A percentile compares a stretch with the other conserved stretches of the same genome.
Conservation (phyloP, 2,329 filamentous ascomycete species). For the Pyrenochaeta sp. region DNA sequence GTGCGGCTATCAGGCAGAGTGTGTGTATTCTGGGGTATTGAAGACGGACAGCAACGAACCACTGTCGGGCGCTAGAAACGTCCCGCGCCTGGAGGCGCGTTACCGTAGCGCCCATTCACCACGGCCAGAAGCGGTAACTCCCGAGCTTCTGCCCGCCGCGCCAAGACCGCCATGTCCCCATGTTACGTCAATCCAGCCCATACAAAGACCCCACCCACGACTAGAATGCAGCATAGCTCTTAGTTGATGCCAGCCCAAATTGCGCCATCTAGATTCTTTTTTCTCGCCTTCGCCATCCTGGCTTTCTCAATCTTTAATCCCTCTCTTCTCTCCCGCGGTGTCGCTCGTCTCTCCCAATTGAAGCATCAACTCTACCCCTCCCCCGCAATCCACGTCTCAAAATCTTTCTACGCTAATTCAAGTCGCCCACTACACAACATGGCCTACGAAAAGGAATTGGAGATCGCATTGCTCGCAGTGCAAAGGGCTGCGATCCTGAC, state of each 20-base stretch:
- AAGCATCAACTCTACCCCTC: constrained; percentile 40
- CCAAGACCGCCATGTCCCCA: constrained; percentile 11
- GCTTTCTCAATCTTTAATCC: constrained; percentile 38
- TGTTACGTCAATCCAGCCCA: constrained; percentile 15
- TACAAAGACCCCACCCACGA: constrained; percentile 20
- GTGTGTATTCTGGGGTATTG: too few relatives aligned
- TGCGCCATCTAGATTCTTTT: constrained; percentile 39
- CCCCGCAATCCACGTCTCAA: constrained; percentile 24
- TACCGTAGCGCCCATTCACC: constrained; percentile 21
- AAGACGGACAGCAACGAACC: too few relatives aligned
- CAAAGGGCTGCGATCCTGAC: constrained; percentile 81
- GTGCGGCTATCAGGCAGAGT: too few relatives aligned
- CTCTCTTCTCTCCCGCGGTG: constrained; percentile 37
- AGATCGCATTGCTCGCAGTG: constrained; percentile 85
- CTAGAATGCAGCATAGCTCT: constrained; percentile 20
- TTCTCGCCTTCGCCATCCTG: constrained; percentile 43
- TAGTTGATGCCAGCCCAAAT: constrained; percentile 32
- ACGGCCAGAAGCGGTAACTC: constrained; percentile 24
- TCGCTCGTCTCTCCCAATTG: constrained; percentile 37
- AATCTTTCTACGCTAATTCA: constrained; percentile 10
- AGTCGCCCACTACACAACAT: constrained; percentile 39
- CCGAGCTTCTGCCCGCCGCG: constrained; percentile 27
- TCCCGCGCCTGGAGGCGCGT: constrained; percentile 13
- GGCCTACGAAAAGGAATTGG: constrained; percentile 77
- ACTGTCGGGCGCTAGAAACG: not conserved